phyloP scores from a whole-genome alignment of 2,329 filamentous ascomycete species.

The Aphanoascus verrucosus region DNA sequence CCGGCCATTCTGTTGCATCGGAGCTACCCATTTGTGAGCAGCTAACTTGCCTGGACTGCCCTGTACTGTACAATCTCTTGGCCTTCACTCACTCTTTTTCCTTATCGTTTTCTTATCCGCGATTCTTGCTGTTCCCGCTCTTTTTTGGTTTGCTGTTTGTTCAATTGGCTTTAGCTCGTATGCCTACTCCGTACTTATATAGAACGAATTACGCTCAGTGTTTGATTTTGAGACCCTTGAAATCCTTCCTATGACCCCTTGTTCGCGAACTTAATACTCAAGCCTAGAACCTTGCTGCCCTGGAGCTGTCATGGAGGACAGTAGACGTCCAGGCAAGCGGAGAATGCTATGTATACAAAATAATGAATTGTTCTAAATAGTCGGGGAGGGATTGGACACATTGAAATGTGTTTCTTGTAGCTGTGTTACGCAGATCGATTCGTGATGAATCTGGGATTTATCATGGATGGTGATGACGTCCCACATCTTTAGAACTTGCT shows the following conservation, averaged over 20 bases:
- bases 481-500: neutral
- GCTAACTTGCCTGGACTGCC: neutral
- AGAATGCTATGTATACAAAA: too few species aligned
- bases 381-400: too few species aligned
- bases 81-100: neutral
- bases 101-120: neutral
- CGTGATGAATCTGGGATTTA: neutral
- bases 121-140: neutral
- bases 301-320: too few species aligned
- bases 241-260: too few species aligned
- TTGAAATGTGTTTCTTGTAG: neutral
- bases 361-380: too few species aligned
- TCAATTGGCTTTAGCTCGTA: neutral
- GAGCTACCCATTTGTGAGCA: neutral
- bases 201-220: too few species aligned
- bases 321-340: too few species aligned
- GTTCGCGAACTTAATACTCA: too few species aligned
- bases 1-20: neutral
- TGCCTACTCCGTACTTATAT: neutral
- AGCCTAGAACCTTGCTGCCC: too few species aligned
- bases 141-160: neutral
- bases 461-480: constrained; percentile 4
- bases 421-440: neutral
- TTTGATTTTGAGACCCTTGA: too few species aligned
- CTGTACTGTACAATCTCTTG: neutral